A percentile compares a stretch with the other conserved stretches of the same genome.
Evolutionary conservation across 208 protist species (phyloP).

Genomic region (Leishmania lainsoni): DNA sequence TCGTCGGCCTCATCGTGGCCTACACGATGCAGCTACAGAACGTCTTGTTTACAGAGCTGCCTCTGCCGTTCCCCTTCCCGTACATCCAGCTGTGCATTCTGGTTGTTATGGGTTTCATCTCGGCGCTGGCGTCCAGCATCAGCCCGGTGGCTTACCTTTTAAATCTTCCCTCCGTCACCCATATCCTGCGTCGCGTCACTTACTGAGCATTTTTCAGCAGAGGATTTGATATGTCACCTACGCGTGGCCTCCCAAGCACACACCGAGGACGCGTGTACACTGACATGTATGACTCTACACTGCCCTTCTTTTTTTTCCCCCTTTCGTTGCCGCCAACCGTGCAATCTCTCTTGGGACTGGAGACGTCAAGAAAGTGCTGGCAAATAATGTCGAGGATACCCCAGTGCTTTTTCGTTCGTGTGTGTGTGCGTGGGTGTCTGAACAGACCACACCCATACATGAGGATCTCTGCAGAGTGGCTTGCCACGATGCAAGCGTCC

Average conservation of each 20-base stretch:
- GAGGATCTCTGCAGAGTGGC: not conserved
- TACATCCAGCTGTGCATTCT: conserved; percentile 70
- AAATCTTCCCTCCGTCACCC: conserved; percentile 53
- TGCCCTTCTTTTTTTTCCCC: not conserved
- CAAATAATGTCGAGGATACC: not conserved
- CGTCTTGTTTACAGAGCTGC: conserved; percentile 89
- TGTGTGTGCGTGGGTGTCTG: not conserved
- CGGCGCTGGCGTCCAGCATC: conserved; percentile 57
- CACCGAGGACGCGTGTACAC: not conserved
- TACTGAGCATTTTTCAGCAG: not conserved
- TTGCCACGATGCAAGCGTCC: not conserved
- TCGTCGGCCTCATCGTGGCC: conserved; percentile 86
- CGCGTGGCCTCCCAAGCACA: not conserved
- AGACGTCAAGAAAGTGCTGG: not conserved
- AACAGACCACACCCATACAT: not conserved
- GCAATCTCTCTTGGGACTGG: not conserved
- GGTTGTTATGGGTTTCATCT: conserved; percentile 46
- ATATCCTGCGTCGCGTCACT: conserved; percentile 65
- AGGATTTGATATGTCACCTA: not conserved
- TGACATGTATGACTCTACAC: too few species aligned
- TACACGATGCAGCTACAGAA: conserved; percentile 94
- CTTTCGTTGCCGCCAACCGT: not conserved
- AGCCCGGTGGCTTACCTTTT: conserved; percentile 62
- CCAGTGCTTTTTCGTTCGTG: not conserved
- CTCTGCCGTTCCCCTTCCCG: conserved; percentile 92